Conservation (phyloP, 257 asterid species). For the Solanum rostratum region DNA sequence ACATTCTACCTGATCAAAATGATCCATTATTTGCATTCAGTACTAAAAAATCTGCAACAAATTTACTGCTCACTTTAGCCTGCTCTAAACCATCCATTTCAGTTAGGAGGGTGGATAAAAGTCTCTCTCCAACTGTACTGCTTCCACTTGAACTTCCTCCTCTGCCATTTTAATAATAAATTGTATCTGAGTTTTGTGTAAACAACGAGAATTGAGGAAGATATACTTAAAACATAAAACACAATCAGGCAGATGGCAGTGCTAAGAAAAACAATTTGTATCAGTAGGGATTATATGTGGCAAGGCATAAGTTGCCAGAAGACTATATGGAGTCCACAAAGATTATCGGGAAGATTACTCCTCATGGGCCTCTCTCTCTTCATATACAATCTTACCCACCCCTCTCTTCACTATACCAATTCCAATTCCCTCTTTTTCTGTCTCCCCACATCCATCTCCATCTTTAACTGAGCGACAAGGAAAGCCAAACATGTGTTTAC, state of each 20-base stretch:
- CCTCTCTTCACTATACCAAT: not conserved
- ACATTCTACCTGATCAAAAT: not conserved
- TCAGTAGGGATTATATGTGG: not conserved
- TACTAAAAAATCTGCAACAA: not conserved
- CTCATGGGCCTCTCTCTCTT: not conserved
- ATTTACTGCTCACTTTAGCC: constrained; percentile 46
- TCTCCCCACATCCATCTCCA: not conserved
- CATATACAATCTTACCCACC: not conserved
- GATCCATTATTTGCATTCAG: not conserved
- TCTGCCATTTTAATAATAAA: constrained; percentile 29
- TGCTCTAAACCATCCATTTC: constrained; percentile 99
- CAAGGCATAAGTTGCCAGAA: not conserved
- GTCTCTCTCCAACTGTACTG: constrained; percentile 76
- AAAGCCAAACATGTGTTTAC: not conserved
- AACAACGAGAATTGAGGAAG: not conserved
- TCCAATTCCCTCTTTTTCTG: not conserved
- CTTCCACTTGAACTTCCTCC: constrained; percentile 77
- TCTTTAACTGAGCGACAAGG: not conserved
- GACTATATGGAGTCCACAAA: not conserved
- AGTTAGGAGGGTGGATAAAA: constrained; percentile 78
- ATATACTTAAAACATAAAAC: not conserved
- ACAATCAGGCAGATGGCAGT: not conserved
- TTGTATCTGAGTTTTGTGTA: not conserved
- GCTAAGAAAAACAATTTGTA: not conserved
- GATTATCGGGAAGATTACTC: not conserved